phyloP scores from a whole-genome alignment of 2,329 filamentous ascomycete species.

The Xylaria multiplex region DNA sequence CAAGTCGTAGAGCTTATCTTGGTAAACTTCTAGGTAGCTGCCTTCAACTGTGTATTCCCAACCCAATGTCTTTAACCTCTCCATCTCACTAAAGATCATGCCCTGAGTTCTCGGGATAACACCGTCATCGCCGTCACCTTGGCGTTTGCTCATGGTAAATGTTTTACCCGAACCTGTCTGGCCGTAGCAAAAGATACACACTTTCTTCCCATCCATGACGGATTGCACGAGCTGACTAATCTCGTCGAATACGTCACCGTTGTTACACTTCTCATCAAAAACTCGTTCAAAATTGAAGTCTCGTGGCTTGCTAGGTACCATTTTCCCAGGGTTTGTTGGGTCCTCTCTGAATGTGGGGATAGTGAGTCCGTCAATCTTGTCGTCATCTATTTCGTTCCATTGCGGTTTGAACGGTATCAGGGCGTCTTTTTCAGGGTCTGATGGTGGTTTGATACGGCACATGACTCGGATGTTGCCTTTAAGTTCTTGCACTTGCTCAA shows the following conservation, averaged over 20 bases:
- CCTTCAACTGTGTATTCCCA: constrained; percentile 96
- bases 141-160: constrained; percentile 76
- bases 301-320: constrained; percentile 79
- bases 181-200: constrained; percentile 98
- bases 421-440: constrained; percentile 67
- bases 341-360: constrained; percentile 85
- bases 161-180: constrained; percentile 98
- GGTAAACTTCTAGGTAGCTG: constrained; percentile 97
- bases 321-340: constrained; percentile 70
- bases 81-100: constrained; percentile 92
- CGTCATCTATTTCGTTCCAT: constrained; percentile 66
- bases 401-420: constrained; percentile 82
- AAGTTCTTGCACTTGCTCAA: constrained; percentile 97
- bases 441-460: constrained; percentile 87
- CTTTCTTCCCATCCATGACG: constrained; percentile 96
- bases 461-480: constrained; percentile 99
- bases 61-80: constrained; percentile 84
- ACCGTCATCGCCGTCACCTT: constrained; percentile 76
- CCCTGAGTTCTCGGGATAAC: constrained; percentile 95
- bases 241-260: constrained; percentile 90
- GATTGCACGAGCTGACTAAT: constrained; percentile 97
- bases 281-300: constrained; percentile 94
- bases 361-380: constrained; percentile 87
- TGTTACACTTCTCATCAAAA: constrained; percentile 80
- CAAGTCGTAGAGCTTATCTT: constrained; percentile 94